A percentile compares a stretch with the other conserved stretches of the same genome.
phyloP scores from a whole-genome alignment of 1,139 yeast genomes.

The Debaryomyces nepalensis region DNA sequence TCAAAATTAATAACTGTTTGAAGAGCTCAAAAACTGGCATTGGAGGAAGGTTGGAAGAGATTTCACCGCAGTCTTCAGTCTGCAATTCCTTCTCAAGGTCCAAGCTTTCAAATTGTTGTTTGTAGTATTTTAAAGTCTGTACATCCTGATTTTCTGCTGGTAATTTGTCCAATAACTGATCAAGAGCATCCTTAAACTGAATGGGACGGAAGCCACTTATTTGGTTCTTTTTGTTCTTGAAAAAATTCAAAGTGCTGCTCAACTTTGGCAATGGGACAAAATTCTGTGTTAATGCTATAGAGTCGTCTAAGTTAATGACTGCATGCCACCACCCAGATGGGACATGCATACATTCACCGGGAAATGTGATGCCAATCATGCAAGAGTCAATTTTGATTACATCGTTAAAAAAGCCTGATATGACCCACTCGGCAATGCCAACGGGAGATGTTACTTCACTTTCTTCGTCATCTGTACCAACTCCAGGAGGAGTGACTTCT shows the following conservation, averaged over 20 bases:
- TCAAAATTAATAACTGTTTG: conserved; percentile 43
- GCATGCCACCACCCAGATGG: conserved; percentile 98
- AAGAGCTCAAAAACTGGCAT: conserved; percentile 67
- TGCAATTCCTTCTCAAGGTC: conserved; percentile 28
- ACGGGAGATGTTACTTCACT: conserved; percentile 92
- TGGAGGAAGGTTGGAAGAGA: conserved; percentile 36
- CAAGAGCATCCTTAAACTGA: conserved; percentile 48
- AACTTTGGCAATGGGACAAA: conserved; percentile 73
- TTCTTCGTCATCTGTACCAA: conserved; percentile 73
- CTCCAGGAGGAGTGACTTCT: conserved; percentile 79
- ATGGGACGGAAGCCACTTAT: conserved; percentile 76
- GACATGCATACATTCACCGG: conserved; percentile 85
- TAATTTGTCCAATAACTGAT: conserved; percentile 24
- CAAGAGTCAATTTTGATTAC: conserved; percentile 52
- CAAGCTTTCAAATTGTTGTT: conserved; percentile 24
- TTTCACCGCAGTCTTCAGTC: conserved; percentile 51
- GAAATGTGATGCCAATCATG: conserved; percentile 71
- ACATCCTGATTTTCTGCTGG: conserved; percentile 18
- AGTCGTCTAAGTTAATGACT: conserved; percentile 80
- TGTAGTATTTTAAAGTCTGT: conserved; percentile 23
- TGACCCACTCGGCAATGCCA: conserved; percentile 89
- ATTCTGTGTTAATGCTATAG: conserved; percentile 83
- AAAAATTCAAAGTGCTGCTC: conserved; percentile 64
- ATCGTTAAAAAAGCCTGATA: conserved; percentile 79
- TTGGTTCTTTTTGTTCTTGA: conserved; percentile 69